phyloP scores from a whole-genome alignment of 768 basidiomycete genomes.

The Cyclocybe cylindracea region DNA sequence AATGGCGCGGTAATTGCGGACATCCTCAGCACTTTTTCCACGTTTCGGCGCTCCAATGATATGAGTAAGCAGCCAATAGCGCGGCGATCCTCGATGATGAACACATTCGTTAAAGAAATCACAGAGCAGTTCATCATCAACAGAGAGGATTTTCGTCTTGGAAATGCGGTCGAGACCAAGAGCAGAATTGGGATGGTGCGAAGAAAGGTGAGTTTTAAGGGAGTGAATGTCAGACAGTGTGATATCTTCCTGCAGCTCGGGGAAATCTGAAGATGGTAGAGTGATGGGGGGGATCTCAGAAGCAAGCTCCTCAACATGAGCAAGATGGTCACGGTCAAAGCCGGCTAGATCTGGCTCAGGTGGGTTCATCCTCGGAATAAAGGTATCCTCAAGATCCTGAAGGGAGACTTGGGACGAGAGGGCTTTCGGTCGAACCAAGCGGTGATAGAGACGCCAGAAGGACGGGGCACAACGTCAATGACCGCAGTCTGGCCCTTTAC shows the following conservation, averaged over 20 bases:
- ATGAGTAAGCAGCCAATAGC: neutral
- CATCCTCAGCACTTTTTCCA: too few species aligned
- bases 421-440: too few species aligned
- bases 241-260: neutral
- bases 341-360: neutral
- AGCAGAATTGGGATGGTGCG: too few species aligned
- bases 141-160: neutral
- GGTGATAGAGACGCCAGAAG: too few species aligned
- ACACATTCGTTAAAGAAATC: neutral
- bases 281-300: neutral
- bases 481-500: too few species aligned
- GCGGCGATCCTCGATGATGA: neutral
- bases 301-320: too few species aligned
- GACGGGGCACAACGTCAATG: too few species aligned
- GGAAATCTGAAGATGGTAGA: neutral
- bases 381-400: neutral
- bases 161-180: neutral
- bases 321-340: neutral
- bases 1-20: neutral
- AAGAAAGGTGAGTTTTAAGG: too few species aligned
- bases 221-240: too few species aligned
- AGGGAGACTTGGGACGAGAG: neutral
- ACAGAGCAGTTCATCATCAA: neutral
- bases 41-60: neutral
- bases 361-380: neutral